Base-by-base conservation (phyloP, 805 yeast genomes). In the Wickerhamomyces mucosus region DNA sequence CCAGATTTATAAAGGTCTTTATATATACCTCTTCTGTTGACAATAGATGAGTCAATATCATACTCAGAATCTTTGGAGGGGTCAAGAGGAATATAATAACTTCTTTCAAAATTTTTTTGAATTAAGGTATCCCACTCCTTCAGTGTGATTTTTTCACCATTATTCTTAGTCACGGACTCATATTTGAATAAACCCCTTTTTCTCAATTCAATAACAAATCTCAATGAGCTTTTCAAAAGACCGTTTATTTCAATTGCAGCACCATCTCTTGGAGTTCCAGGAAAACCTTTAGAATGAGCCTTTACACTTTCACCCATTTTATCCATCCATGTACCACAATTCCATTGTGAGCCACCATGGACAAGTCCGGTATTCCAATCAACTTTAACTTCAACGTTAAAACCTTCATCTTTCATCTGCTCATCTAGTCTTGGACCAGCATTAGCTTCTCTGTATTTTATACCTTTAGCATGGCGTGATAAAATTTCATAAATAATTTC, bases 281-380 rank as follows among this genome's bases (percentile, higher is more conserved):
- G 98, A 21, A 72, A 63, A n/a, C 98, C 98, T 44, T 78, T 81
- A 37, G 75, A 78, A 2, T 80, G 78, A 0, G 97, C 96, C 34
- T 58, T 65, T 21, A 56, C 75, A 48, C 95, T 82, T 59, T 92
- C 97, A 17, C 98, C 98, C 97, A 89, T 89, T 59, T 89, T 89
- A 58, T 89, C 98, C 96, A 88, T 89, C 98, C 98, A 89, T 0
- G 98, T 92, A 15, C 98, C 98, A 61, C 98, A 89, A 52, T 89
- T 89, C 53, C 59, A 73, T 55, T 82, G 95, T 29, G 83, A 82
- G 2, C 98, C 97, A 28, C 97, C 98, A 53, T 75, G 80, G 4
- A 88, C 62, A 19, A 92, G 59, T 1, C 98, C 98, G 10, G 82
- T 86, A 0, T 61, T 48, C 96, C 96, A 89, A 53, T 89, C 96